phyloP scores from a whole-genome alignment of 495 filamentous ascomycete genomes.

The Lasiosphaeris hirsuta region DNA sequence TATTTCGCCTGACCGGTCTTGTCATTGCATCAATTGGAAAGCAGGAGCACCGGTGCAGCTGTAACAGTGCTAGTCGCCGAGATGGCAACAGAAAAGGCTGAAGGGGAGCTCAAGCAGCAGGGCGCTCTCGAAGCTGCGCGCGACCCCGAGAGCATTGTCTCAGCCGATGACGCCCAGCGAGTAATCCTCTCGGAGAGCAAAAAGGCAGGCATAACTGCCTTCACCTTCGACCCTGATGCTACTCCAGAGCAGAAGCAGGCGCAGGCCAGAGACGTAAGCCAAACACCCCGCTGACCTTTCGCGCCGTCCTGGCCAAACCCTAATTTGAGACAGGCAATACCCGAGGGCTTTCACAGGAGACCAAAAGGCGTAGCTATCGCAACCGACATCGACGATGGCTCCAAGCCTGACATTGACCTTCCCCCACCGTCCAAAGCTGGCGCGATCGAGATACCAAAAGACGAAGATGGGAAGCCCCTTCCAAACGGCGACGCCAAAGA shows the following conservation, averaged over 20 bases:
- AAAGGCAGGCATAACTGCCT: constrained; percentile 72
- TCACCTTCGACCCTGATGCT: constrained; percentile 84
- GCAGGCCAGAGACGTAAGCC: constrained; percentile 67
- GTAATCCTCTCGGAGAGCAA: constrained; percentile 70
- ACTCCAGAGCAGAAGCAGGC: constrained; percentile 79
- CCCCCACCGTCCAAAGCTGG: constrained; percentile 70
- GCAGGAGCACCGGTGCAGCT: constrained; percentile 15
- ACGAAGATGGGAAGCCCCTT: constrained; percentile 43
- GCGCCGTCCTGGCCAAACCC: constrained; percentile 3
- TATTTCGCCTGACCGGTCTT: not conserved
- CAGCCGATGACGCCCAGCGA: constrained; percentile 66
- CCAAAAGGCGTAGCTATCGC: constrained; percentile 65
- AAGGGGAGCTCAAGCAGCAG: constrained; percentile 70
- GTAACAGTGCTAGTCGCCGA: constrained; percentile 14
- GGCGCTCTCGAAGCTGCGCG: constrained; percentile 68
- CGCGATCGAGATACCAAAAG: constrained; percentile 45
- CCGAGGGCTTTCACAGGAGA: constrained; percentile 62
- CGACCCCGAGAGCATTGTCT: constrained; percentile 64
- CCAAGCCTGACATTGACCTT: constrained; percentile 70
- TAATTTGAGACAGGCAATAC: constrained; percentile 37
- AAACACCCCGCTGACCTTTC: constrained; percentile 30
- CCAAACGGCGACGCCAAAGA: constrained; percentile 53
- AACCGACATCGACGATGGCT: constrained; percentile 70
- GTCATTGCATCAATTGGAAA: constrained; percentile 22
- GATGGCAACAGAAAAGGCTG: constrained; percentile 40